Percentiles rank a stretch among this genome's conserved stretches.
Conservation (phyloP, 768 basidiomycete genomes). For the Pholiota conissans region DNA sequence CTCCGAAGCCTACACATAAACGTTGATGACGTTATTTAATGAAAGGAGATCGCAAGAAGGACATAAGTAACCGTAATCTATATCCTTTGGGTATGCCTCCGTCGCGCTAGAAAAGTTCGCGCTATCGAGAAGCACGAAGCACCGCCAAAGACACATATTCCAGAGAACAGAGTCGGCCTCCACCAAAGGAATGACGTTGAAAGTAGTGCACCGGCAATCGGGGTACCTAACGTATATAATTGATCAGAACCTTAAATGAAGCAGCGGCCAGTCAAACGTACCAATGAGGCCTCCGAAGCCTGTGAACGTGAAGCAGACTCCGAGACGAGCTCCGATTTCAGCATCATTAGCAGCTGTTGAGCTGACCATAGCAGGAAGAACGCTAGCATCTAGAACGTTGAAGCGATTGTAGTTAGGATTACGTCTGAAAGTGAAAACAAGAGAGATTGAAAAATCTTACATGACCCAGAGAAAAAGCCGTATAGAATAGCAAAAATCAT, state of each 20-base stretch:
- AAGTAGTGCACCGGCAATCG: constrained; percentile 58
- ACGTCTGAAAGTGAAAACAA: neutral
- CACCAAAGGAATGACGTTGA: constrained; percentile 55
- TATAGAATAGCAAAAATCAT: constrained; percentile 40
- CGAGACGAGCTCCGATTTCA: constrained; percentile 58
- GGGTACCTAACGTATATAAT: constrained; percentile 40
- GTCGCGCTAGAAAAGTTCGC: constrained; percentile 23
- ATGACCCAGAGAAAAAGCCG: constrained; percentile 50
- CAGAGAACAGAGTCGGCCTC: constrained; percentile 55
- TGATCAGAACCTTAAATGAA: neutral
- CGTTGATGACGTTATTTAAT: too few relatives aligned
- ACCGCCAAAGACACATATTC: constrained; percentile 34
- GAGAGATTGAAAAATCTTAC: constrained; percentile 25
- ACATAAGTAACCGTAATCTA: too few relatives aligned
- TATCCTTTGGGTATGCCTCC: constrained; percentile 11
- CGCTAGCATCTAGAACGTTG: constrained; percentile 30
- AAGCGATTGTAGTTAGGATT: too few relatives aligned
- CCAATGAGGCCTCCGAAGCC: constrained; percentile 43
- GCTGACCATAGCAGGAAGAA: constrained; percentile 45
- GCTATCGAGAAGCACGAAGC: constrained; percentile 29
- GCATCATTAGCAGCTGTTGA: constrained; percentile 42
- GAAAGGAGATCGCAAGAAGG: too few relatives aligned
- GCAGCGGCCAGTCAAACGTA: constrained; percentile 12
- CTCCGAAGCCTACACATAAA: constrained; percentile 41
- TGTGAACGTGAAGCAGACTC: constrained; percentile 48